A percentile compares a stretch with the other conserved stretches of the same genome.
Evolutionary conservation across 306 rosid species (phyloP).

Genomic region (Neltuma alba): DNA sequence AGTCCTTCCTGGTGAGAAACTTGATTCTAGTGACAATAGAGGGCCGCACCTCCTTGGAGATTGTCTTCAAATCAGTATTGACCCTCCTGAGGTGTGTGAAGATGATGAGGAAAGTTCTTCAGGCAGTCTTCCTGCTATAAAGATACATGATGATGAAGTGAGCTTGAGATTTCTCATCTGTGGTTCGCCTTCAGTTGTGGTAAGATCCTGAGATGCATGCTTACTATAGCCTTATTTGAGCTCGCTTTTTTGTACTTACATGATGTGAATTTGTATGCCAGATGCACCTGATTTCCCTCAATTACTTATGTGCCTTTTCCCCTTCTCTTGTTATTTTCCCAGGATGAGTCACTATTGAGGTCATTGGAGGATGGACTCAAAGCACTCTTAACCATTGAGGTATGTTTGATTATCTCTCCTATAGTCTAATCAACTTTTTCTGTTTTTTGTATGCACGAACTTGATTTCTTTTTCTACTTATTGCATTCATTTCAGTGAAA

Average conservation of each 20-base stretch:
- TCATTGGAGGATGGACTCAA: constrained; percentile 94
- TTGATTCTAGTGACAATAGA: constrained; percentile 49
- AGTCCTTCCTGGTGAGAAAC: constrained; percentile 44
- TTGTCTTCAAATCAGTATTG: constrained; percentile 63
- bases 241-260: constrained; percentile 22
- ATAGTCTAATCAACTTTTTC: constrained; percentile 21
- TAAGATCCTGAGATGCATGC: constrained; percentile 43
- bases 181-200: constrained; percentile 69
- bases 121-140: constrained; percentile 78
- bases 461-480: not conserved
- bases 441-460: constrained; percentile 6
- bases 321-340: constrained; percentile 27
- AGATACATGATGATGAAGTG: constrained; percentile 86
- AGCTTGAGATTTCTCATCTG: constrained; percentile 86
- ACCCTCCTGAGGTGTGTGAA: constrained; percentile 72
- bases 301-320: constrained; percentile 28
- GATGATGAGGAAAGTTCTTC: constrained; percentile 75
- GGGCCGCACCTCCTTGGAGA: constrained; percentile 89
- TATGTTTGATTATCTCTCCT: constrained; percentile 46
- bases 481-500: constrained; percentile 11
- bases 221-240: constrained; percentile 11
- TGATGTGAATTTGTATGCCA: not conserved
- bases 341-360: constrained; percentile 74
- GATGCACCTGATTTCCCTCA: not conserved
- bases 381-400: constrained; percentile 88